phyloP scores from a whole-genome alignment of 495 filamentous ascomycete genomes.

The Amphirosellinia nigrospora region DNA sequence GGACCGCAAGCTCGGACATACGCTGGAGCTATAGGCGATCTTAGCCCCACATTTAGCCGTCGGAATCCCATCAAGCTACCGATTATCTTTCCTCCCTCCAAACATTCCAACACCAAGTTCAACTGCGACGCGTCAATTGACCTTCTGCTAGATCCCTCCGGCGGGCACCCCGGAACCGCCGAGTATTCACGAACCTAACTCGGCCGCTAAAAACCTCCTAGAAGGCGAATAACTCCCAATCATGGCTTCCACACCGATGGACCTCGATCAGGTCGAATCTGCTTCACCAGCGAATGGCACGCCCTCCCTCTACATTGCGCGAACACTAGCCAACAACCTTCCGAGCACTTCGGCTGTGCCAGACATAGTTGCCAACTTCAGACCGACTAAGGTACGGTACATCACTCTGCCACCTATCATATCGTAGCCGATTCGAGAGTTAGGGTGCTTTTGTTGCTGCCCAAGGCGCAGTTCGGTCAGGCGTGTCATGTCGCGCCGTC shows the following conservation, averaged over 20 bases:
- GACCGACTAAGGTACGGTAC: constrained; percentile 57
- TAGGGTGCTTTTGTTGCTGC: neutral
- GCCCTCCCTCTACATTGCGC: constrained; percentile 46
- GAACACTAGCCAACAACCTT: constrained; percentile 43
- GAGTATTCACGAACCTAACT: neutral
- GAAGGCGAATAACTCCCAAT: neutral
- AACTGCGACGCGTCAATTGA: constrained; percentile 4
- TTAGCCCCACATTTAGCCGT: constrained; percentile 23
- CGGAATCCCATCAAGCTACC: constrained; percentile 3
- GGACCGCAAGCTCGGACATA: neutral
- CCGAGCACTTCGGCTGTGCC: constrained; percentile 49
- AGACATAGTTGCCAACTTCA: constrained; percentile 54
- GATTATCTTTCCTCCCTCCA: neutral
- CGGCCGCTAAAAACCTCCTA: neutral
- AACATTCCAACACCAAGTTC: constrained; percentile 3
- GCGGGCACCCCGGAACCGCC: neutral
- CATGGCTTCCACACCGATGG: constrained; percentile 63
- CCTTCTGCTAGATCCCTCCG: neutral
- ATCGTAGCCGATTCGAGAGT: neutral
- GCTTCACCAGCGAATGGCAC: constrained; percentile 42
- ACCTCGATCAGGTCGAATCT: constrained; percentile 51
- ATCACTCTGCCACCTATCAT: neutral
- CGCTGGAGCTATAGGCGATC: neutral
- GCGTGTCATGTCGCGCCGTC: neutral
- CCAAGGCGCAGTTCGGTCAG: neutral